phyloP scores from a whole-genome alignment of 1,139 yeast species.

The Candida labiduridarum region DNA sequence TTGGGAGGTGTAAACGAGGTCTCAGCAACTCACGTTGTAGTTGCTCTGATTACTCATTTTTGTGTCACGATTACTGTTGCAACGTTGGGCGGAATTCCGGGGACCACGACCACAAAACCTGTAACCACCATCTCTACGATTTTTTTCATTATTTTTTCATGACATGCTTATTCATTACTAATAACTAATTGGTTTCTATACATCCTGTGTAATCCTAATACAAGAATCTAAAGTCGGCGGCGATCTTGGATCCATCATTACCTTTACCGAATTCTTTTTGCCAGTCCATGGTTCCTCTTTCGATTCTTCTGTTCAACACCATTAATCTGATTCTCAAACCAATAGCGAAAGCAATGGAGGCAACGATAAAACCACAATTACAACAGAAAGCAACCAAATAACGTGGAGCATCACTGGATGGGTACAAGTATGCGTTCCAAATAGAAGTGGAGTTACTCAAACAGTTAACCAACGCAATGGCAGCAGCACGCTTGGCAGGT shows the following conservation, averaged over 20 bases:
- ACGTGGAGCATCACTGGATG: slow-evolving; percentile 43
- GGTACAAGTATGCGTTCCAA: slow-evolving; percentile 56
- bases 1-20: too few species aligned
- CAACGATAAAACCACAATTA: slow-evolving; percentile 48
- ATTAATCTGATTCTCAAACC: slow-evolving; percentile 41
- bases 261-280: slow-evolving; percentile 51
- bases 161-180: too few species aligned
- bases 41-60: too few species aligned
- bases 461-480: slow-evolving; percentile 54
- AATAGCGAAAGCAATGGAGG: slow-evolving; percentile 43
- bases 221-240: slow-evolving; percentile 48
- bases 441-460: slow-evolving; percentile 54
- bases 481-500: slow-evolving; percentile 56
- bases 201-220: slow-evolving; percentile 14
- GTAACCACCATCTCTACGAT: too few species aligned
- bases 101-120: too few species aligned
- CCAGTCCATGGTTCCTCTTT: slow-evolving; percentile 53
- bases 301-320: slow-evolving; percentile 45
- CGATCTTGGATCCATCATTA: slow-evolving; percentile 44
- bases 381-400: slow-evolving; percentile 50
- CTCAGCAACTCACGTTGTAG: too few species aligned
- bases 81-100: too few species aligned
- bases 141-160: too few species aligned
- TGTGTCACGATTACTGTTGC: too few species aligned
- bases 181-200: not conserved